These are phyloP conservation scores for Pouteria glomerata DNA, from an alignment of 148 eudicot species.

Conservation along the genomic window DNA sequence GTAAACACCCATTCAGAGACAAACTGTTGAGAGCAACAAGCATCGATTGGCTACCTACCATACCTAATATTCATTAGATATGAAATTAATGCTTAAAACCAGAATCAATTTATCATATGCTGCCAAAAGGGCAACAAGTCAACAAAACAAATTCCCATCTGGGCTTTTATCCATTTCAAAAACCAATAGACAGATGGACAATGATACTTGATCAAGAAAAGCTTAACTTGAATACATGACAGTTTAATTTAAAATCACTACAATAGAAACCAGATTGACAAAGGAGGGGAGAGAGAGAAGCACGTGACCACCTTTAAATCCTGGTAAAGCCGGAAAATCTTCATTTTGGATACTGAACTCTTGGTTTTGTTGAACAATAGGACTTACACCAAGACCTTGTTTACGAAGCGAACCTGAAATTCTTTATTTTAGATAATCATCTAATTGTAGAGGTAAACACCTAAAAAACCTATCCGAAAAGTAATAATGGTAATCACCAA, in stretches of 20 bases:
- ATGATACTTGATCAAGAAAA: background rate
- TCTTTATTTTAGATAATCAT: slow-evolving; percentile 13
- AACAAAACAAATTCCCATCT: background rate
- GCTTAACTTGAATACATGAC: too few species aligned
- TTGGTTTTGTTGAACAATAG: slow-evolving; percentile 92
- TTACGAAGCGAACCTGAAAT: slow-evolving; percentile 80
- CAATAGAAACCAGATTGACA: background rate
- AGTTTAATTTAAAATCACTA: background rate
- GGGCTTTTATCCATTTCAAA: background rate
- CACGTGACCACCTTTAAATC: slow-evolving; percentile 64
- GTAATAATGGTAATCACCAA: background rate
- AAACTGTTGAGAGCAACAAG: background rate
- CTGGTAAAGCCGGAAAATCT: slow-evolving; percentile 98
- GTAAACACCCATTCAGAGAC: background rate
- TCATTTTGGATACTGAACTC: slow-evolving; percentile 98
- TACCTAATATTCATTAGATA: background rate
- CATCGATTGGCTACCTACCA: background rate
- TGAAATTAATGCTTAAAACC: background rate
- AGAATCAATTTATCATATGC: background rate
- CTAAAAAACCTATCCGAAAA: background rate
- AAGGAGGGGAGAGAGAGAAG: background rate
- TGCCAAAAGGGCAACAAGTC: background rate
- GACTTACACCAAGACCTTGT: slow-evolving; percentile 89
- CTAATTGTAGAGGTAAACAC: slow-evolving; percentile 14
- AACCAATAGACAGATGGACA: background rate